Percentiles rank a stretch among this genome's conserved stretches.
These are phyloP conservation scores for Linum usitatissimum DNA, from an alignment of 345 rosid species.

Conservation along the genomic window DNA sequence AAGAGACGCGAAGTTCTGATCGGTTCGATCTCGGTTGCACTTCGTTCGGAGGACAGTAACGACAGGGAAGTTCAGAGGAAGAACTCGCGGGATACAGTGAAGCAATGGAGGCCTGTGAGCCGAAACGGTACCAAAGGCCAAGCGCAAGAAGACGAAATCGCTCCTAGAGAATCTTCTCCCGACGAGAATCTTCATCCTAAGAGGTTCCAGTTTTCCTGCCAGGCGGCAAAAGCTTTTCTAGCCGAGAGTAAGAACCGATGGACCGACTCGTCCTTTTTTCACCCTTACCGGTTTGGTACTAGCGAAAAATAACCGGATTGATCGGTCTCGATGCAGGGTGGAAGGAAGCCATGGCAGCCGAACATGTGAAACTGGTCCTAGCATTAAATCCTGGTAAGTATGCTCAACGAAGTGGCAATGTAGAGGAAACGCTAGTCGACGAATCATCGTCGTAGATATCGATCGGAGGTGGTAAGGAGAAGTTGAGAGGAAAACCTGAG, in stretches of 20 bases:
- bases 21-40: slow-evolving; percentile 69
- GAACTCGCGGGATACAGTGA: slow-evolving; percentile 20
- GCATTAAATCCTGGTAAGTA: slow-evolving; percentile 22
- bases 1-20: slow-evolving; percentile 53
- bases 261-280: too few species aligned
- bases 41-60: slow-evolving; percentile 26
- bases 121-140: slow-evolving; percentile 21
- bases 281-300: too few species aligned
- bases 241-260: slow-evolving; percentile 45
- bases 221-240: slow-evolving; percentile 66
- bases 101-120: slow-evolving; percentile 43
- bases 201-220: slow-evolving; percentile 33
- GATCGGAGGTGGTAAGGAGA: slow-evolving; percentile 21
- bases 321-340: slow-evolving; percentile 44
- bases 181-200: slow-evolving; percentile 19
- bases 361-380: slow-evolving; percentile 59
- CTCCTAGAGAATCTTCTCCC: slow-evolving; percentile 18
- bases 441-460: not conserved
- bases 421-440: slow-evolving; percentile 16
- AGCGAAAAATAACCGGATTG: not conserved
- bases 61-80: slow-evolving; percentile 36
- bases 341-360: slow-evolving; percentile 59
- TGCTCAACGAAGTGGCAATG: slow-evolving; percentile 12
- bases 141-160: slow-evolving; percentile 12
- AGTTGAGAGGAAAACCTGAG: slow-evolving; percentile 42